These are phyloP conservation scores for Arctostaphylos glauca DNA, from an alignment of 148 eudicot species.

Conservation along the genomic window DNA sequence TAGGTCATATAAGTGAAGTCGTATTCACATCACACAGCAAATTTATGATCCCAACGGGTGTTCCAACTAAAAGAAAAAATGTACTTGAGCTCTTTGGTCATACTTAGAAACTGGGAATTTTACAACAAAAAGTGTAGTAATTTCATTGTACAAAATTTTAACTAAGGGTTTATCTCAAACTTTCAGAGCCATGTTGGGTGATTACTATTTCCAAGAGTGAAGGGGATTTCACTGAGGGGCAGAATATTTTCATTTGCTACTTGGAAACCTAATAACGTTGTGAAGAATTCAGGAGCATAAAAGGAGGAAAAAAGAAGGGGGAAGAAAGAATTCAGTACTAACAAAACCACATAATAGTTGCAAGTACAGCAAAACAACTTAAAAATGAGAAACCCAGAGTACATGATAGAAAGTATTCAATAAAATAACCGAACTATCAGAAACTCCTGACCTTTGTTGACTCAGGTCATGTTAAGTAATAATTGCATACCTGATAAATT, in stretches of 20 bases:
- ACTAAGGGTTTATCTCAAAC: too few species aligned
- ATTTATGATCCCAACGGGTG: not conserved
- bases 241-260: not conserved
- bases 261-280: not conserved
- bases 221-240: not conserved
- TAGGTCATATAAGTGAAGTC: not conserved
- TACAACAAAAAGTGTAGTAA: not conserved
- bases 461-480: not conserved
- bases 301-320: not conserved
- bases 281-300: not conserved
- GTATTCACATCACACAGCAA: not conserved
- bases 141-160: too few species aligned
- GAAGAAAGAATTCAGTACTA: not conserved
- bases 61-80: not conserved
- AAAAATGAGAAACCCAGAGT: not conserved
- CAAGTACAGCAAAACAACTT: not conserved
- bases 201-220: not conserved
- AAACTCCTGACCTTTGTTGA: not conserved
- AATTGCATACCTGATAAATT: slow-evolving; percentile 70
- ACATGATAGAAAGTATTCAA: not conserved
- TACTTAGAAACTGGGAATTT: not conserved
- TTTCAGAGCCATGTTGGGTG: too few species aligned
- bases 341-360: not conserved
- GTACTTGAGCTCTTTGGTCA: not conserved
- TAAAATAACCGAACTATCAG: not conserved